Evolutionary conservation across 176 grass and related monocot species (phyloP), one percentile per base, ranked within the genome.

Genomic region (Typha latifolia): DNA sequence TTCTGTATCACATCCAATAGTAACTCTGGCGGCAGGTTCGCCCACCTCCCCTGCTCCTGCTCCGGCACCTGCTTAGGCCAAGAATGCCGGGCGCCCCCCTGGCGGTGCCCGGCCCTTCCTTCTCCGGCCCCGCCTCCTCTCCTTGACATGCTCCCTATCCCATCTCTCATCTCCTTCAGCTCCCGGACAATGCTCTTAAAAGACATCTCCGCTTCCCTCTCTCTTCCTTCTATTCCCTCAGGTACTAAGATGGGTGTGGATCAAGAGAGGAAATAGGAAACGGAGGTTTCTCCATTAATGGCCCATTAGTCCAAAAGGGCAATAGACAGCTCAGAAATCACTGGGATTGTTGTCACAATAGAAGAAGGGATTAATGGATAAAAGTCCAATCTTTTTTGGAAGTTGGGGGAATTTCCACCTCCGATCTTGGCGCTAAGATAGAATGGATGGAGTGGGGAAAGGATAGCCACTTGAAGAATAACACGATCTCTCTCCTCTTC

Each of bases 1-100:
- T 86, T 79, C 75, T 86, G 94, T 66, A 99, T 91, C 66, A 99
- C 86, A 56, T 99, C 94, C n/a, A 99, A 61, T 19, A 99, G 81
- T 75, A 99, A 64, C 74, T 99, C 94, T 51, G 86, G 85, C 48
- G 94, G 94, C 64, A 99, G 76, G 78, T 99, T 83, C 19, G 94
- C 85, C 94, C 94, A 99, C 66, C 79, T 85, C 49, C 94, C 89
- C 56, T 64, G 64, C 15, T 51, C 48, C 43, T 74, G 78, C 19
- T 95, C 82, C 61, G 90, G 69, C 75, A 63, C 78, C 20, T 84
- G 78, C 34, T 70, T 73, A 4, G 81, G 86, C 89, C 86, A 93
- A 34, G 68, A 78, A 82, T 87, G 77, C 59, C 78, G 79, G 66
- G 78, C 72, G 19, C 72, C 77, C 0, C 78, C 69, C 13, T 78